Percentiles rank a stretch among this genome's conserved stretches.
phyloP scores from a whole-genome alignment of 2,329 filamentous ascomycete genomes.

The Neospermospora avenae region DNA sequence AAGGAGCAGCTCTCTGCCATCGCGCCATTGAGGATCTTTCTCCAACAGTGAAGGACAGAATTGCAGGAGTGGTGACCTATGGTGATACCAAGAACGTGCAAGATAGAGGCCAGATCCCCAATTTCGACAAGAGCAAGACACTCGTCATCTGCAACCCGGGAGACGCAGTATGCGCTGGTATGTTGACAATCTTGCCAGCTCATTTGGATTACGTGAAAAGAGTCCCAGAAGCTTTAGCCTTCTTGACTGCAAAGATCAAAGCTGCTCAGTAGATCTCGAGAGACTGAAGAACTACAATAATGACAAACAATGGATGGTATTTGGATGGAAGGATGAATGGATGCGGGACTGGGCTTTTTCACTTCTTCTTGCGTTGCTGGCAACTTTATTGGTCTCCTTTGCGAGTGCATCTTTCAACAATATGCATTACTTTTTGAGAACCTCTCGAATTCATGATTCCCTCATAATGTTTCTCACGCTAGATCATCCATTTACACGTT shows the following conservation, averaged over 20 bases:
- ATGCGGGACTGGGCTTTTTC: neutral
- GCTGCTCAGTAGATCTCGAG: neutral
- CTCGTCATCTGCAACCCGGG: conserved; percentile 46
- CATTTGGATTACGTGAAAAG: conserved; percentile 38
- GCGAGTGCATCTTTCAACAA: neutral
- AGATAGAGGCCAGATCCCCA: conserved; percentile 35
- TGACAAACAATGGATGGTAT: neutral
- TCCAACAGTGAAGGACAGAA: conserved; percentile 24
- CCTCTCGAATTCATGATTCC: neutral
- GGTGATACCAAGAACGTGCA: conserved; percentile 40
- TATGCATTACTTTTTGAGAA: neutral
- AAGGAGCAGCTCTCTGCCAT: conserved; percentile 42
- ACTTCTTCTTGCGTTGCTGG: conserved; percentile 1
- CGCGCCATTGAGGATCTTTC: conserved; percentile 36
- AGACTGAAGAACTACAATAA: neutral
- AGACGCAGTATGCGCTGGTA: conserved; percentile 47
- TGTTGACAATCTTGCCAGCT: conserved; percentile 37
- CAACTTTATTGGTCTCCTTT: neutral
- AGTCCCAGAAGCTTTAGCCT: conserved; percentile 36
- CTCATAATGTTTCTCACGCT: neutral
- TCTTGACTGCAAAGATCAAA: conserved; percentile 23
- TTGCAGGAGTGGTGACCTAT: conserved; percentile 39
- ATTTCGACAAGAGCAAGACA: conserved; percentile 30
- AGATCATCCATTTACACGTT: neutral
- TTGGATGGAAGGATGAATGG: neutral